phyloP scores from a whole-genome alignment of 2,329 filamentous ascomycete species.

The Aspergillus floridensis region DNA sequence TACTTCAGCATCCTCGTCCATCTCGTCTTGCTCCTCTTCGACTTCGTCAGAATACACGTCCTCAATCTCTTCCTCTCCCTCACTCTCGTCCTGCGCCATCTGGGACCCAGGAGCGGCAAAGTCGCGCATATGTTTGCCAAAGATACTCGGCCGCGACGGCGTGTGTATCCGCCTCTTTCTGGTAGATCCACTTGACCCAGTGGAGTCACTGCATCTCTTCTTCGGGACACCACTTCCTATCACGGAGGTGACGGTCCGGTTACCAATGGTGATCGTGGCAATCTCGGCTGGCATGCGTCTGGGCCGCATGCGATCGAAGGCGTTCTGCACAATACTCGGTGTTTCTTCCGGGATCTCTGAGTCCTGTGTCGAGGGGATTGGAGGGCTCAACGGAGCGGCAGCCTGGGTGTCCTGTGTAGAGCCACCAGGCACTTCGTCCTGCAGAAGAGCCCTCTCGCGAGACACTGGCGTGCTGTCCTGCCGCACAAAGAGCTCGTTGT shows the following conservation, averaged over 20 bases:
- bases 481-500: conserved; percentile 10
- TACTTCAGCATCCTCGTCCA: conserved; percentile 21
- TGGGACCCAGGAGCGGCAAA: conserved; percentile 58
- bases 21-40: conserved; percentile 26
- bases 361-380: conserved; percentile 9
- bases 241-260: conserved; percentile 63
- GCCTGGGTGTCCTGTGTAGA: conserved; percentile 2
- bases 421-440: conserved; percentile 3
- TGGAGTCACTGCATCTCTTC: conserved; percentile 32
- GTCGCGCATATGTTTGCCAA: conserved; percentile 48
- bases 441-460: not conserved
- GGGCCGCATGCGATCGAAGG: conserved; percentile 63
- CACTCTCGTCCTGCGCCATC: conserved; percentile 22
- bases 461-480: conserved; percentile 7
- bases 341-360: conserved; percentile 25
- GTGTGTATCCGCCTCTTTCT: conserved; percentile 41
- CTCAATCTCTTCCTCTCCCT: conserved; percentile 26
- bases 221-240: conserved; percentile 55
- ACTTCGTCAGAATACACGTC: conserved; percentile 11
- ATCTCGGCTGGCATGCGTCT: conserved; percentile 62
- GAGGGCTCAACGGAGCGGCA: conserved; percentile 7
- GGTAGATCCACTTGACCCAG: conserved; percentile 19
- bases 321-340: conserved; percentile 55
- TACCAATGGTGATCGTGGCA: conserved; percentile 73
- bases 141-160: conserved; percentile 37